These are phyloP conservation scores for Coemansia sp. DNA, from an alignment of 192 early-diverging fungal genomes.

Conservation along the genomic window DNA sequence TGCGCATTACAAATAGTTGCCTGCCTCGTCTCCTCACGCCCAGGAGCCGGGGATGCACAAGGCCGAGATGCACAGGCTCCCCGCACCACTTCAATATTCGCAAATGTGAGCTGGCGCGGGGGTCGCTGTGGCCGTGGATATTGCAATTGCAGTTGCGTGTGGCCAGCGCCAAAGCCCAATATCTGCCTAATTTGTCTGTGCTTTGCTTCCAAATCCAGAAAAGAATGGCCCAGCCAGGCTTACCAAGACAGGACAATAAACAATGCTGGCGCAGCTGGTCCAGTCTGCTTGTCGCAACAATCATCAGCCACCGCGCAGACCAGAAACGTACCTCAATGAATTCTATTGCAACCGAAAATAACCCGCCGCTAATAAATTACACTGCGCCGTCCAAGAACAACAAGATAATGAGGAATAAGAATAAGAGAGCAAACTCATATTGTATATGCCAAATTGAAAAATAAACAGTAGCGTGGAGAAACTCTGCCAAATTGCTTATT, in stretches of 20 bases:
- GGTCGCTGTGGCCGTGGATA: not conserved
- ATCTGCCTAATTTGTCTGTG: not conserved
- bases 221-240: not conserved
- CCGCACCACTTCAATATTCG: not conserved
- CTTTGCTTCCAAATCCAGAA: not conserved
- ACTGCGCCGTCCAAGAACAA: not conserved
- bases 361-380: not conserved
- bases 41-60: no score
- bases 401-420: no score
- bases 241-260: not conserved
- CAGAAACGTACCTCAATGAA: conserved; percentile 1
- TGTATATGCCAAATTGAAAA: no score
- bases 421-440: no score
- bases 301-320: not conserved
- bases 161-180: not conserved
- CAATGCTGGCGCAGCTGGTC: not conserved
- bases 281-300: not conserved
- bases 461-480: no score
- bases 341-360: not conserved
- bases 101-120: not conserved
- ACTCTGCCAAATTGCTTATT: no score
- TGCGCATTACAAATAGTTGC: not conserved
- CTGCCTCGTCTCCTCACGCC: no score
- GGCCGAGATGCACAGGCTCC: not conserved
- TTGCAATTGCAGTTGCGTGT: not conserved